Evolutionary conservation across 306 rosid species (phyloP).

Genomic region (Ammopiptanthus mongolicus): DNA sequence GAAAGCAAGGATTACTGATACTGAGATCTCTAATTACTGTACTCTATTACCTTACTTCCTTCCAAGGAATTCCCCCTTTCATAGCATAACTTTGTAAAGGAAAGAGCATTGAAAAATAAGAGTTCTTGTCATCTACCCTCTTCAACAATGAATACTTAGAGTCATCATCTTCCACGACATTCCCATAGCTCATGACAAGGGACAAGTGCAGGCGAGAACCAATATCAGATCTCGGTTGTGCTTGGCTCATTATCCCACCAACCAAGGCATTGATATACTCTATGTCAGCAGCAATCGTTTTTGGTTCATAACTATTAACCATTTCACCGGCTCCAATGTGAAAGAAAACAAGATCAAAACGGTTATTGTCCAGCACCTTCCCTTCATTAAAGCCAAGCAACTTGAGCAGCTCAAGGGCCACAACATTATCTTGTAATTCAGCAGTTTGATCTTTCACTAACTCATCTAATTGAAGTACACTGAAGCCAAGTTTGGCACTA

Average conservation of each 20-base stretch:
- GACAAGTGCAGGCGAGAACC: slow-evolving; percentile 76
- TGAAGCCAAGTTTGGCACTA: slow-evolving; percentile 60
- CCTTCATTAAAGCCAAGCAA: slow-evolving; percentile 81
- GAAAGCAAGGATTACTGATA: slow-evolving; percentile 5
- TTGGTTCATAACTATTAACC: slow-evolving; percentile 27
- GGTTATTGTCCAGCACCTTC: slow-evolving; percentile 41
- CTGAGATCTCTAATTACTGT: not conserved
- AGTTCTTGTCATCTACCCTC: slow-evolving; percentile 29
- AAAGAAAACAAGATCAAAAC: slow-evolving; percentile 71
- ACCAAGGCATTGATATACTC: slow-evolving; percentile 64
- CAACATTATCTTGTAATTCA: slow-evolving; percentile 26
- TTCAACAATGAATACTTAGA: slow-evolving; percentile 42
- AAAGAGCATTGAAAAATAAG: slow-evolving; percentile 45
- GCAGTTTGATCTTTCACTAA: slow-evolving; percentile 14
- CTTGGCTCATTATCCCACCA: slow-evolving; percentile 46
- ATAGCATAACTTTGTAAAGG: slow-evolving; percentile 82
- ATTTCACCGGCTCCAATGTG: slow-evolving; percentile 66
- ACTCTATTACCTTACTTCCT: slow-evolving; percentile 64
- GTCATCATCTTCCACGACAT: slow-evolving; percentile 39
- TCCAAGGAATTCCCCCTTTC: slow-evolving; percentile 70
- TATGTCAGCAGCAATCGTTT: slow-evolving; percentile 34
- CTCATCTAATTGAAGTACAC: slow-evolving; percentile 41
- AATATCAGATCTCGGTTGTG: slow-evolving; percentile 59
- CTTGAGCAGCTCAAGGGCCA: slow-evolving; percentile 52
- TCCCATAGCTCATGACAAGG: slow-evolving; percentile 73